Evolutionary conservation across 169 alveolate genomes (phyloP).

Genomic region (Plasmodium ovale): DNA sequence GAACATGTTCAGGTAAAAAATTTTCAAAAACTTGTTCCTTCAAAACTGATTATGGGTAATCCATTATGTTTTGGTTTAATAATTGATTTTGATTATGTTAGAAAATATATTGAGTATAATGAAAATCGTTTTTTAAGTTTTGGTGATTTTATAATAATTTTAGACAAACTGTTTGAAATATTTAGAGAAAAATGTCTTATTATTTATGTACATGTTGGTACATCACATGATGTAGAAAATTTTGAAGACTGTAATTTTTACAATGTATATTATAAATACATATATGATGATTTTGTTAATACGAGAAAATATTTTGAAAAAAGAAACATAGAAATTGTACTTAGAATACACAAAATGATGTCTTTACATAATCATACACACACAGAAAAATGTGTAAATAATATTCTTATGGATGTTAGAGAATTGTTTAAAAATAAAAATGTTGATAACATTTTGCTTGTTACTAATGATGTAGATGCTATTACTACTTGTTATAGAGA

Average conservation of each 20-base stretch:
- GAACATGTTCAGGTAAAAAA: neutral
- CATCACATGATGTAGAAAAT: neutral
- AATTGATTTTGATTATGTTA: conserved; percentile 22
- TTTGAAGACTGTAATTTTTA: neutral
- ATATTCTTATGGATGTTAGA: neutral
- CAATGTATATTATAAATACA: conserved; percentile 4
- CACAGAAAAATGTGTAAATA: neutral
- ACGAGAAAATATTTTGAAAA: conserved; percentile 18
- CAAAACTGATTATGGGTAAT: neutral
- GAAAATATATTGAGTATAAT: conserved; percentile 5
- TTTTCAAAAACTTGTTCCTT: neutral
- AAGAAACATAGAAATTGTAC: conserved; percentile 16
- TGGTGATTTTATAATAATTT: conserved; percentile 12
- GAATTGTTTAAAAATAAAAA: conserved; percentile 1
- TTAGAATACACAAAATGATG: neutral
- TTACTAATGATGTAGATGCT: conserved; percentile 22
- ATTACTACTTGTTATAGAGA: conserved; percentile 5
- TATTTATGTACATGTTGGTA: conserved; percentile 24
- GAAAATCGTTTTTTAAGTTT: neutral
- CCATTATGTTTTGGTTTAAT: conserved; percentile 18
- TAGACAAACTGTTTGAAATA: conserved; percentile 22
- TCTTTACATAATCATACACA: neutral
- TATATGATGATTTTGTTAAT: neutral
- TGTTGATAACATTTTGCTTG: neutral
- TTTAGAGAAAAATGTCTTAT: conserved; percentile 35